Evolutionary conservation across 2,329 filamentous ascomycete species (phyloP), one percentile per base, ranked within the genome.

Genomic region (Phyllosticta capitalensis): DNA sequence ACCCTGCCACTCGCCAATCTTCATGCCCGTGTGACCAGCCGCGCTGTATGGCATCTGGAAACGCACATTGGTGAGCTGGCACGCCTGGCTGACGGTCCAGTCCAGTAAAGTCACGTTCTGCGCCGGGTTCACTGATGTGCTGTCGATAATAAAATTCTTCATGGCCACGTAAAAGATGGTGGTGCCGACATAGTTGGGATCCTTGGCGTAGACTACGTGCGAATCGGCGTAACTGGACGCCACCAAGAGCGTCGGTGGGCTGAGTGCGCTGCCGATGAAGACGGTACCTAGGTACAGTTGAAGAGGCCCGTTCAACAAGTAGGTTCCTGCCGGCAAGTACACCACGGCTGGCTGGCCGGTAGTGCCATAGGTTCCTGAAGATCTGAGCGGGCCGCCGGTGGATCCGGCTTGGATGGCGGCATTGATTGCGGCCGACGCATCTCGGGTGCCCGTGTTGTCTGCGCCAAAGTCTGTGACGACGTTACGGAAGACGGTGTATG

Each of bases 1-100:
- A 1, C 64, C 63, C 2, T 30, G 67, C 2, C 68, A 71, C 24
- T 70, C 71, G 9, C 72, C 70, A 38, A 74, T 66, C 24, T 69
- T 71, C 60, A 76, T 62, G 1, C 73, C 74, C 4, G 68, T 65
- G 54, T 76, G 74, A 12, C 67, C 65, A n/a, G 68, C 70, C 26
- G 61, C 63, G 22, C 62, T 14, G 14, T 49, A 63, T 1, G 72
- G 68, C 73, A 76, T 75, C 33, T 64, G 64, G 59, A 76, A 67
- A 28, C 64, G 60, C 9, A 68, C 66, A 21, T 68, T 68, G 49
- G 66, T 61, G 33, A 70, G 56, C 28, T 65, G 64, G 0, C 67
- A 69, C 5, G 66, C 67, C 54, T 69, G 67, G 2, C 65, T 65
- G 6, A 69, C 66, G 14, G 65, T 64, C 68, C 68, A 69, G 24